Percentiles rank a stretch among this genome's conserved stretches.
Conservation (phyloP, 2,329 filamentous ascomycete genomes). For the Trichoderma brevicompactum region DNA sequence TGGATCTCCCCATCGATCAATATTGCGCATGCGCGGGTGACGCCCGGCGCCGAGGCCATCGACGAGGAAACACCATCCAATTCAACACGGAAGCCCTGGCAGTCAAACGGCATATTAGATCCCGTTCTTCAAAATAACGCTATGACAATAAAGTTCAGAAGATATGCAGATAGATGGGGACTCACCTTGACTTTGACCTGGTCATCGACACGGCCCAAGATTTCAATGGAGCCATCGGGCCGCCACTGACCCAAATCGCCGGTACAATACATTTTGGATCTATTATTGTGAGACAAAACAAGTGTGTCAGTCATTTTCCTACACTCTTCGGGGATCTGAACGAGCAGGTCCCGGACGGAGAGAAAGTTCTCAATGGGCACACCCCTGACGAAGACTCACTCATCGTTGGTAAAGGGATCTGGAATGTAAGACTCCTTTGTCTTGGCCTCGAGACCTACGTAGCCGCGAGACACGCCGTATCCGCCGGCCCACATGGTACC, state of each 20-base stretch:
- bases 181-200: slow-evolving; percentile 63
- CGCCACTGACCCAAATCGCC: slow-evolving; percentile 62
- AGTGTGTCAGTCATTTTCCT: slow-evolving; percentile 14
- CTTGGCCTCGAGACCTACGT: slow-evolving; percentile 57
- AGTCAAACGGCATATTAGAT: slow-evolving; percentile 21
- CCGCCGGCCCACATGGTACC: slow-evolving; percentile 64
- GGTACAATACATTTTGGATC: slow-evolving; percentile 60
- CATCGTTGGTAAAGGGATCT: slow-evolving; percentile 57
- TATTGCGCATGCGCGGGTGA: slow-evolving; percentile 54
- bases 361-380: not conserved
- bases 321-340: not conserved
- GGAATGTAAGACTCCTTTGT: slow-evolving; percentile 54
- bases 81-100: slow-evolving; percentile 62
- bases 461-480: slow-evolving; percentile 58
- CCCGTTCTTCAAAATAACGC: not conserved
- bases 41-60: slow-evolving; percentile 50
- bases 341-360: not conserved
- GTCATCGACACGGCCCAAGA: slow-evolving; percentile 62
- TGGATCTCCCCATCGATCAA: slow-evolving; percentile 54
- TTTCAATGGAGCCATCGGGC: slow-evolving; percentile 57
- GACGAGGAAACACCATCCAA: slow-evolving; percentile 61
- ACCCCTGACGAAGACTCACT: slow-evolving; percentile 44
- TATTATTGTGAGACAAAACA: slow-evolving; percentile 25
- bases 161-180: slow-evolving; percentile 8
- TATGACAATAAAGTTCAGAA: not conserved